Evolutionary conservation across 2,329 filamentous ascomycete genomes (phyloP).

Genomic region (Nothophaeocryptopus gaeumannii): DNA sequence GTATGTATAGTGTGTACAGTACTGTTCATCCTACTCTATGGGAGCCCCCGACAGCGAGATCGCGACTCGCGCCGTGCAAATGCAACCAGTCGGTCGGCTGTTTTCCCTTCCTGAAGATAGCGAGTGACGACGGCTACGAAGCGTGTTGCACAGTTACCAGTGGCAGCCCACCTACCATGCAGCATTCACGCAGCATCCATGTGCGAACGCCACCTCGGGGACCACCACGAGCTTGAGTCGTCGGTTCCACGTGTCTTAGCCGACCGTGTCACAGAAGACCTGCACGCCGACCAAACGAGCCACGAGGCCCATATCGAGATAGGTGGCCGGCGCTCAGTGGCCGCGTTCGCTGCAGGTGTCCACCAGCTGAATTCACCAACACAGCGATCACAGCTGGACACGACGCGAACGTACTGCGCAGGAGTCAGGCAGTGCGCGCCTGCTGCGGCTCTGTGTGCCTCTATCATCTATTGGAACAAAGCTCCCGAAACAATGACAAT

Average conservation of each 20-base stretch:
- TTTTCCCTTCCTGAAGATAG: background rate
- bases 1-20: too few species aligned
- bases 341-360: conserved; percentile 9
- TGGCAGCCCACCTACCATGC: conserved; percentile 5
- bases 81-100: conserved; percentile 9
- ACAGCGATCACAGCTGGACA: conserved; percentile 8
- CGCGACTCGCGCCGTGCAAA: background rate
- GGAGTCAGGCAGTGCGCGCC: conserved; percentile 8
- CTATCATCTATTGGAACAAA: conserved; percentile 16
- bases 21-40: too few species aligned
- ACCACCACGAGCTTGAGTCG: conserved; percentile 9
- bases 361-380: conserved; percentile 6
- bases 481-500: conserved; percentile 13
- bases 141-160: conserved; percentile 2
- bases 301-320: conserved; percentile 2
- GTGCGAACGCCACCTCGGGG: conserved; percentile 8
- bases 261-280: conserved; percentile 11
- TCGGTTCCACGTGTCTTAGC: conserved; percentile 20
- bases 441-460: conserved; percentile 2
- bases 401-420: conserved; percentile 21
- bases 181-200: conserved; percentile 9
- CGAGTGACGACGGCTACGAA: background rate
- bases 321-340: conserved; percentile 12
- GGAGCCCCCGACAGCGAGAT: too few species aligned
- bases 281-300: conserved; percentile 14